Conservation (phyloP, 257 asterid genomes). For the Gentiana straminea region DNA sequence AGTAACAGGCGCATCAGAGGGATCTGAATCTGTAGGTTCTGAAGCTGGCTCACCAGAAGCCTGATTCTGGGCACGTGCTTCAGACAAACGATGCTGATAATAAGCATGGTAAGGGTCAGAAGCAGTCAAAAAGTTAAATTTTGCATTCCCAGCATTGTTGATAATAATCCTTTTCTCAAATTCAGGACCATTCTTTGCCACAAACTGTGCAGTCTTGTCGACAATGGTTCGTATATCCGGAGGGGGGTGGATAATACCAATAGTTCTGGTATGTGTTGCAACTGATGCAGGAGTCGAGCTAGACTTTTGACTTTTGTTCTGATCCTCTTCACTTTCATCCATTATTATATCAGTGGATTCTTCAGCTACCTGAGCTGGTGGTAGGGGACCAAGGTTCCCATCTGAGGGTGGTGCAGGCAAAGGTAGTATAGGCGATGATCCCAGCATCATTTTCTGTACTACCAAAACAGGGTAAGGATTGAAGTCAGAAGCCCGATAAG, state of each 20-base stretch:
- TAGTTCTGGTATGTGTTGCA: conserved; percentile 75
- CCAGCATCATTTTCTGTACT: conserved; percentile 62
- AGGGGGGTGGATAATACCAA: conserved; percentile 88
- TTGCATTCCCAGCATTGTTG: conserved; percentile 73
- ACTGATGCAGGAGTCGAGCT: conserved; percentile 41
- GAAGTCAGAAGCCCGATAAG: background rate
- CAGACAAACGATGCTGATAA: conserved; percentile 79
- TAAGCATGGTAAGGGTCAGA: conserved; percentile 94
- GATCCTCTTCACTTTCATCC: conserved; percentile 22
- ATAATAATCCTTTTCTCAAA: conserved; percentile 73
- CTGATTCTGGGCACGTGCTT: conserved; percentile 67
- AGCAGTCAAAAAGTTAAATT: conserved; percentile 61
- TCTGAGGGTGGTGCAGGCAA: conserved; percentile 76
- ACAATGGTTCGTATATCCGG: conserved; percentile 80
- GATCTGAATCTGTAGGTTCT: conserved; percentile 24
- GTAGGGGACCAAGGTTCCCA: conserved; percentile 61
- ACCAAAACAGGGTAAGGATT: conserved; percentile 2
- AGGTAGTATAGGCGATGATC: conserved; percentile 58
- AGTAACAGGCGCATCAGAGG: conserved; percentile 31
- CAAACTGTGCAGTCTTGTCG: conserved; percentile 80
- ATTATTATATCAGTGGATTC: conserved; percentile 9
- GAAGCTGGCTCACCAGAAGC: conserved; percentile 30
- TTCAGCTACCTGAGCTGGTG: conserved; percentile 37
- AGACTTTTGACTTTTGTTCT: conserved; percentile 13
- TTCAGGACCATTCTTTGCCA: conserved; percentile 81